Percentiles rank a stretch among this genome's conserved stretches.
These are phyloP conservation scores for Fomitopsis betulina DNA, from an alignment of 1,284 basidiomycete genomes.

Conservation along the genomic window DNA sequence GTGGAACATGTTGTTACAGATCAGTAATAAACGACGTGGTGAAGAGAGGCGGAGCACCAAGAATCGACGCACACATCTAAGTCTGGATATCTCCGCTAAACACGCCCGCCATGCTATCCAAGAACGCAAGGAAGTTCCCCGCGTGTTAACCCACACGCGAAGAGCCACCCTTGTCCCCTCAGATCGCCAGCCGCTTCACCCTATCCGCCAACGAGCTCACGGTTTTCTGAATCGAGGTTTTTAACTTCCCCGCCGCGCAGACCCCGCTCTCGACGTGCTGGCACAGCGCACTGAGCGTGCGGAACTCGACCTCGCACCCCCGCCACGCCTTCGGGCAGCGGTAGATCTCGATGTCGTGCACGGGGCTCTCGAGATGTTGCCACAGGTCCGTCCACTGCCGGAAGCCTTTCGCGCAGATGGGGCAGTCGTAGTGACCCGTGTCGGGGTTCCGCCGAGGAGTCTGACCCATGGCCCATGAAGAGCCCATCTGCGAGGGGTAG, in stretches of 20 bases:
- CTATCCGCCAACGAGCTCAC: constrained; percentile 10
- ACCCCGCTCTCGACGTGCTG: constrained; percentile 30
- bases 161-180: neutral
- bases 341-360: constrained; percentile 21
- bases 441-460: constrained; percentile 32
- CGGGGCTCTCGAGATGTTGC: constrained; percentile 20
- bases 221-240: constrained; percentile 16
- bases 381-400: constrained; percentile 6
- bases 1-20: neutral
- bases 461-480: constrained; percentile 26
- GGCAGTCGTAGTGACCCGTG: constrained; percentile 30
- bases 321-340: constrained; percentile 16
- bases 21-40: neutral
- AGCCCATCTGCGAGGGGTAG: neutral
- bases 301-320: constrained; percentile 23
- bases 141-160: neutral
- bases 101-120: neutral
- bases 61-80: neutral
- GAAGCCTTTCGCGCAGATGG: constrained; percentile 24
- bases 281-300: constrained; percentile 26
- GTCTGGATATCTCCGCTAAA: neutral
- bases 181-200: constrained; percentile 2
- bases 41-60: neutral
- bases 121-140: neutral
- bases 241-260: constrained; percentile 25